phyloP scores from a whole-genome alignment of 2,329 filamentous ascomycete genomes.

The Ophiocordyceps camponoti-saundersi region DNA sequence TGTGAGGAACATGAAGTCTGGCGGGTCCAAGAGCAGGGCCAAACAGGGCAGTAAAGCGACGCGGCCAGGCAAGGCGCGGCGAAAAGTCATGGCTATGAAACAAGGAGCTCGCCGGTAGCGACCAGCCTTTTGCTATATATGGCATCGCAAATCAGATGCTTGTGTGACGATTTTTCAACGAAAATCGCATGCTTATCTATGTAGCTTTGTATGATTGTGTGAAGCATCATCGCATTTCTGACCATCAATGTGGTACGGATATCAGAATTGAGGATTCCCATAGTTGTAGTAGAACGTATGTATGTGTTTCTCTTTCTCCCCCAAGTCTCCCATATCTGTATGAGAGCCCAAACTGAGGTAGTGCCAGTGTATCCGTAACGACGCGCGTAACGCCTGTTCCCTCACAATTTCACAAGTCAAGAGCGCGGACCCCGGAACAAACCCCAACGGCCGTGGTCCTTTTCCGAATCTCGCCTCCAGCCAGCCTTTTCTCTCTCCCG shows the following conservation, averaged over 20 bases:
- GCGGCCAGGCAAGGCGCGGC: constrained; percentile 32
- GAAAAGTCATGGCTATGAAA: constrained; percentile 22
- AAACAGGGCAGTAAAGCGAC: constrained; percentile 19
- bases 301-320: no score
- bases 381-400: not conserved
- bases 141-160: not conserved
- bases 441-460: constrained; percentile 30
- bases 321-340: no score
- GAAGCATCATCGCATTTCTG: no score
- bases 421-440: constrained; percentile 15
- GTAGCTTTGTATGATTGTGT: not conserved
- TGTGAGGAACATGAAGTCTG: constrained; percentile 65
- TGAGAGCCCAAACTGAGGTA: not conserved
- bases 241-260: no score
- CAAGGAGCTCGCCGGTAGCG: not conserved
- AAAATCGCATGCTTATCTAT: not conserved
- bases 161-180: not conserved
- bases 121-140: not conserved
- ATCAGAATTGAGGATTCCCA: no score
- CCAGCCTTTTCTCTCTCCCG: constrained; percentile 26
- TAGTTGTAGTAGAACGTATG: no score
- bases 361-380: not conserved
- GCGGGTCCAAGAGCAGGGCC: constrained; percentile 5
- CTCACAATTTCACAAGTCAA: not conserved
- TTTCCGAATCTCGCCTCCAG: constrained; percentile 13